Conservation (phyloP, 352 stramenopile species). For the Phytophthora palmivora region DNA sequence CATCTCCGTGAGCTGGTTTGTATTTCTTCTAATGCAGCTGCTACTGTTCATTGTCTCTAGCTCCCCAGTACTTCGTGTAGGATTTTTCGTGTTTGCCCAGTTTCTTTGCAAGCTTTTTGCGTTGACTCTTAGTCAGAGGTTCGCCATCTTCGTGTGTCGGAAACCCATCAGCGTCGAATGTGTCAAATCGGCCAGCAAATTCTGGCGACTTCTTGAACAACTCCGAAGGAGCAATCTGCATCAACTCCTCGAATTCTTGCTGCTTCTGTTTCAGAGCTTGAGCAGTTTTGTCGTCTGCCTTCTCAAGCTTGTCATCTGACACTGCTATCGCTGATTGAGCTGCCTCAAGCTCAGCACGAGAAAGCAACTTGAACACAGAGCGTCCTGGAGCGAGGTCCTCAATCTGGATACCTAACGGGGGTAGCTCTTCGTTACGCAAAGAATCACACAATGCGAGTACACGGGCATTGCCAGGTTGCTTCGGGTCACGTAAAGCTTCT, state of each 20-base stretch:
- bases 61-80: conserved; percentile 70
- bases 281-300: conserved; percentile 15
- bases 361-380: conserved; percentile 69
- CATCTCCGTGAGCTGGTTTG: conserved; percentile 15
- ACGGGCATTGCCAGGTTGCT: conserved; percentile 40
- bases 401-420: conserved; percentile 63
- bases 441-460: conserved; percentile 71
- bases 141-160: conserved; percentile 58
- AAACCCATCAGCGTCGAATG: conserved; percentile 65
- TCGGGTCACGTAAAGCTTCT: conserved; percentile 59
- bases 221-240: conserved; percentile 67
- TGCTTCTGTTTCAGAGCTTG: conserved; percentile 48
- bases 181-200: conserved; percentile 55
- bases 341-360: conserved; percentile 40
- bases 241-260: conserved; percentile 62
- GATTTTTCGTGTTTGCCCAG: conserved; percentile 75
- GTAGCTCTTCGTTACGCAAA: conserved; percentile 66
- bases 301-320: conserved; percentile 1
- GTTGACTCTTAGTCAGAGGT: conserved; percentile 67
- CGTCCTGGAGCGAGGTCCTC: conserved; percentile 71
- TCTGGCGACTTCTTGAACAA: conserved; percentile 59
- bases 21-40: conserved; percentile 23
- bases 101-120: conserved; percentile 83
- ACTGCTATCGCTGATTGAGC: conserved; percentile 13
- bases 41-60: conserved; percentile 25